Evolutionary conservation across 345 rosid genomes (phyloP).

Genomic region (Euclidium syriacum): DNA sequence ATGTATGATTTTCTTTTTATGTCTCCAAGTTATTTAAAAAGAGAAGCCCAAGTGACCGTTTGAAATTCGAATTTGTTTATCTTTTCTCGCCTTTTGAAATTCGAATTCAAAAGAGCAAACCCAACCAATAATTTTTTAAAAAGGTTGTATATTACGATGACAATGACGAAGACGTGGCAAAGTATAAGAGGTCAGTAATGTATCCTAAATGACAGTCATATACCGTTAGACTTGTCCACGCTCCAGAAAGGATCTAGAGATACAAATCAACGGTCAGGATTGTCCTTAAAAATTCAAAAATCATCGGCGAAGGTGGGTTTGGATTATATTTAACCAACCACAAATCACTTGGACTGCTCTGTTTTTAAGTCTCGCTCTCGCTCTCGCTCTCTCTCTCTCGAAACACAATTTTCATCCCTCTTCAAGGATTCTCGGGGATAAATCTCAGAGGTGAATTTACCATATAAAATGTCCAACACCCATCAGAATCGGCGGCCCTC

Average conservation of each 20-base stretch:
- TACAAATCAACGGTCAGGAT: slow-evolving; percentile 29
- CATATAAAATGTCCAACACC: slow-evolving; percentile 10
- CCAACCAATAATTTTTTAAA: too few species aligned
- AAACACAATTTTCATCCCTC: not conserved
- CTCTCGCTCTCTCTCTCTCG: not conserved
- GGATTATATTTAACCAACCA: not conserved
- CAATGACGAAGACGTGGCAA: not conserved
- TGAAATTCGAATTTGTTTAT: slow-evolving; percentile 25
- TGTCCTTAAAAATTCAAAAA: not conserved
- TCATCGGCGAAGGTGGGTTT: not conserved
- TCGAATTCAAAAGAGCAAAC: slow-evolving; percentile 27
- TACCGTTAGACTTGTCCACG: slow-evolving; percentile 4
- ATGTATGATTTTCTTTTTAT: not conserved
- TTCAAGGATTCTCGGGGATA: slow-evolving; percentile 6
- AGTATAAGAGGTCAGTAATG: not conserved
- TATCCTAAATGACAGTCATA: not conserved
- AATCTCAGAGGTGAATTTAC: not conserved
- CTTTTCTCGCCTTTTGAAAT: slow-evolving; percentile 21
- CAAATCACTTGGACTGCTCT: not conserved
- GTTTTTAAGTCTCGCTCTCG: not conserved
- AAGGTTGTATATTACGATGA: not conserved
- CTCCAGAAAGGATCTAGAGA: slow-evolving; percentile 13
- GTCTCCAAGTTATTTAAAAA: not conserved
- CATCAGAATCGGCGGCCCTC: slow-evolving; percentile 24
- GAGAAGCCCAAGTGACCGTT: slow-evolving; percentile 29